Evolutionary conservation across 371 early-diverging fungal genomes (phyloP), one percentile per base, ranked within the genome.

Genomic region (Dichotomocladium elegans): DNA sequence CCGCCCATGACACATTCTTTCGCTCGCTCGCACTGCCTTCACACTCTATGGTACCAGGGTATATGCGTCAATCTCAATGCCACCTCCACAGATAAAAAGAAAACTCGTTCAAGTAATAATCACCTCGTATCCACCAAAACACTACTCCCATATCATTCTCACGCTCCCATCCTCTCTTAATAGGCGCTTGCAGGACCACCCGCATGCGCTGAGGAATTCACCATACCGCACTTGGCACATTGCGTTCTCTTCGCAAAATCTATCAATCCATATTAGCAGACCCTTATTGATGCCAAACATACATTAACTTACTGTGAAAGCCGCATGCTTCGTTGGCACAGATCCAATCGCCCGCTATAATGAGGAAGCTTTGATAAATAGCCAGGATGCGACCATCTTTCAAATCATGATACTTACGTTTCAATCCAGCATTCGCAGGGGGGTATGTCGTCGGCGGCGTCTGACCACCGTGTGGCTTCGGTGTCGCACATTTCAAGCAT

Each of bases 401-500:
- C n/a, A 31, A 25, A 17, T 17, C 33, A 22, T 55, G 10, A 1
- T 30, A 40, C 58, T 44, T 51, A 57, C 58, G 44, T 40, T 57
- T 58, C 58, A 58, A 52, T 34, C 47, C 43, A 45, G 47, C 47
- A 27, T 28, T 40, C 6, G 29, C 40, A 24, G 46, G 52, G 21
- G 45, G 45, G 14, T 25, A 15, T n/a, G 27, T 25, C 0, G 51
- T 40, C 14, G 24, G 44, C 22, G 61, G 56, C 41, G 47, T 48
- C 22, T 48, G 51, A 30, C 57, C 54, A 19, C 53, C 55, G 19
- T 57, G 59, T 5, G 72, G 72, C 34, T 68, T 67, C 7, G 63
- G 57, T 10, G 74, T 58, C 12, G 64, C 68, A 50, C 85, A 85
- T 45, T 82, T 77, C 41, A 86, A 61, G 58, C 86, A 86, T 34